Evolutionary conservation across 106 monocot genomes (phyloP).

Genomic region (Allium cepa): DNA sequence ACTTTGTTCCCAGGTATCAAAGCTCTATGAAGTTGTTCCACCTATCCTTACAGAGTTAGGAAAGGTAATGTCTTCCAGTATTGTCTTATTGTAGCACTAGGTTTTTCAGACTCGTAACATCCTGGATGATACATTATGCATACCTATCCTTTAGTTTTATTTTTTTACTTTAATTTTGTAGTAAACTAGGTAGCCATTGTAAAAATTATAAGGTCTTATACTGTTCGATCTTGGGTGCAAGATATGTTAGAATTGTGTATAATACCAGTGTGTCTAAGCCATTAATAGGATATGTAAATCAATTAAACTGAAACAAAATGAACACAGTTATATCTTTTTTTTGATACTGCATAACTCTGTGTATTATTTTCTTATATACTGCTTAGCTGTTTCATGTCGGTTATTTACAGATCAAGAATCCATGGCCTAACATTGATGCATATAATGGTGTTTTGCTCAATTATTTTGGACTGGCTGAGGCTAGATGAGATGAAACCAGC

Average conservation of each 20-base stretch:
- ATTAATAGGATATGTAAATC: too few species aligned
- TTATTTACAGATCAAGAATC: conserved; percentile 85
- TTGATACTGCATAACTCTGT: not conserved
- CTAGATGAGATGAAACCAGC: conserved; percentile 31
- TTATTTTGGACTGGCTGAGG: conserved; percentile 84
- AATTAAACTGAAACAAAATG: too few species aligned
- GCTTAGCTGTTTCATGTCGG: not conserved
- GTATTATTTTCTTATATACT: not conserved
- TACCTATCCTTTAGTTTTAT: too few species aligned
- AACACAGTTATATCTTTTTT: not conserved
- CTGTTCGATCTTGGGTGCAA: too few species aligned
- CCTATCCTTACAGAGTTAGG: conserved; percentile 90
- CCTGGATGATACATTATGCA: too few species aligned
- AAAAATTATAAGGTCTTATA: too few species aligned
- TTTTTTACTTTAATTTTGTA: too few species aligned
- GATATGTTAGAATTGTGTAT: too few species aligned
- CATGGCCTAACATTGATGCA: conserved; percentile 99
- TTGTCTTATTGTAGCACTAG: too few species aligned
- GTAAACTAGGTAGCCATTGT: too few species aligned
- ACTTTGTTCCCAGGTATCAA: conserved; percentile 63
- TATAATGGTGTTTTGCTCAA: conserved; percentile 92
- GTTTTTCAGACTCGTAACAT: too few species aligned
- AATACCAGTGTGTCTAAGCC: too few species aligned
- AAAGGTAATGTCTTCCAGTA: conserved; percentile 48
- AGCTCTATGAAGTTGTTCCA: conserved; percentile 96